Percentiles rank a stretch among this genome's conserved stretches.
phyloP scores from a whole-genome alignment of 2,329 filamentous ascomycete genomes.

The Triangularia setosa region DNA sequence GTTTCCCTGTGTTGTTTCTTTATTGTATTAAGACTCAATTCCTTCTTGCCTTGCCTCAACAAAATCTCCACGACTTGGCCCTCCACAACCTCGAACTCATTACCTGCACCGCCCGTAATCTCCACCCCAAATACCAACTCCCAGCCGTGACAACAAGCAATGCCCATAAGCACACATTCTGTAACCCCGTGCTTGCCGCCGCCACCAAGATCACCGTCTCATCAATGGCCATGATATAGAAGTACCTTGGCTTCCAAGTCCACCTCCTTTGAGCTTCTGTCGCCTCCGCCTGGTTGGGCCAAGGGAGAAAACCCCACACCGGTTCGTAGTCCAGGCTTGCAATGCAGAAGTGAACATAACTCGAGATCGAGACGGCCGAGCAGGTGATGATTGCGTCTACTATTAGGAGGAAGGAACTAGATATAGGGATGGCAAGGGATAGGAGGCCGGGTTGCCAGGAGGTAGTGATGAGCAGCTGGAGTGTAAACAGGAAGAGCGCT shows the following conservation, averaged over 20 bases:
- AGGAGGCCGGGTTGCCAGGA: neutral
- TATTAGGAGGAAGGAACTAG: neutral
- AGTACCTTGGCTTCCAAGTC: neutral
- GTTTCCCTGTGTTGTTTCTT: too few species aligned
- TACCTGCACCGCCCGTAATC: neutral
- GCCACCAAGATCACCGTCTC: neutral
- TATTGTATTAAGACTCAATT: too few species aligned
- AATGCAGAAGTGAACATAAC: neutral
- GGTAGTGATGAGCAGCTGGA: neutral
- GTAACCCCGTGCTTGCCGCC: neutral
- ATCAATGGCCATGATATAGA: neutral
- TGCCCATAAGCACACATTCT: neutral
- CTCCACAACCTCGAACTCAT: neutral
- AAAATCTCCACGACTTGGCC: neutral
- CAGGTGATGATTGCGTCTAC: neutral
- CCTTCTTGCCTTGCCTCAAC: too few species aligned
- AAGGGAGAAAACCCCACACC: neutral
- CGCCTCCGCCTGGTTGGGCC: neutral
- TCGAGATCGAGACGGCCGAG: neutral
- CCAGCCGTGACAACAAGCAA: neutral
- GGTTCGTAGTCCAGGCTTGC: neutral
- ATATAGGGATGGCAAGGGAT: neutral
- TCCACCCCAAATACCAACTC: neutral
- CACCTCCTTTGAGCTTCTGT: neutral
- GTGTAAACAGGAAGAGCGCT: neutral